phyloP scores from a whole-genome alignment of 176 grass and related monocot species.

The Avena insularis region DNA sequence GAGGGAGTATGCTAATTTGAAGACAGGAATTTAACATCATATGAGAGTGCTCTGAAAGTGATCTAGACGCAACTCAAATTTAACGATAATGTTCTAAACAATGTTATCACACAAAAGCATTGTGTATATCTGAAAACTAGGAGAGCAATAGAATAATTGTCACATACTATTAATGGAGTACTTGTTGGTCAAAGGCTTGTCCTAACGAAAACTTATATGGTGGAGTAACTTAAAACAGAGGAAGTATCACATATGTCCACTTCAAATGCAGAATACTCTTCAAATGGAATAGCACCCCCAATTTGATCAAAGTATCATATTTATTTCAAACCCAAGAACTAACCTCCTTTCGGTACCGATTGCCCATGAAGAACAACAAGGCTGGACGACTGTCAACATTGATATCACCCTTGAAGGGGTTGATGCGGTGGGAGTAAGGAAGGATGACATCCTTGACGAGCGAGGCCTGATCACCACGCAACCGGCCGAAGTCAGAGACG shows the following conservation, averaged over 20 bases:
- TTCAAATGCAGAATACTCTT: slow-evolving; percentile 4
- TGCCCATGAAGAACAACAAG: slow-evolving; percentile 97
- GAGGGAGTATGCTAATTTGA: background rate
- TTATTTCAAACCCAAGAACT: slow-evolving; percentile 20
- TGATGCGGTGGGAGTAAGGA: slow-evolving; percentile 91
- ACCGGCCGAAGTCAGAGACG: slow-evolving; percentile 88
- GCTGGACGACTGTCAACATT: slow-evolving; percentile 57
- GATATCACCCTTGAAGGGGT: slow-evolving; percentile 68
- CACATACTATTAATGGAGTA: background rate
- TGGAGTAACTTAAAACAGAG: background rate
- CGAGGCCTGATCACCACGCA: slow-evolving; percentile 75
- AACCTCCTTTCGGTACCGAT: slow-evolving; percentile 95
- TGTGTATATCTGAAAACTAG: background rate
- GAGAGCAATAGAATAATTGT: background rate
- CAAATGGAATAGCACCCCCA: background rate
- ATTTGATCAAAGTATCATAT: slow-evolving; percentile 24
- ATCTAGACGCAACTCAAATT: background rate
- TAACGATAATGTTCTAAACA: background rate
- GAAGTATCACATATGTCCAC: background rate
- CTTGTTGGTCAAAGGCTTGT: background rate
- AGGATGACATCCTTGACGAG: slow-evolving; percentile 94
- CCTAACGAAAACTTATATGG: background rate
- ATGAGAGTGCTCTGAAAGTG: background rate
- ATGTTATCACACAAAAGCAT: background rate
- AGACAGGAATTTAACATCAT: background rate